Percentiles rank a stretch among this genome's conserved stretches.
Conservation (phyloP, 169 alveolate species). For the Plasmodium knowlesi region DNA sequence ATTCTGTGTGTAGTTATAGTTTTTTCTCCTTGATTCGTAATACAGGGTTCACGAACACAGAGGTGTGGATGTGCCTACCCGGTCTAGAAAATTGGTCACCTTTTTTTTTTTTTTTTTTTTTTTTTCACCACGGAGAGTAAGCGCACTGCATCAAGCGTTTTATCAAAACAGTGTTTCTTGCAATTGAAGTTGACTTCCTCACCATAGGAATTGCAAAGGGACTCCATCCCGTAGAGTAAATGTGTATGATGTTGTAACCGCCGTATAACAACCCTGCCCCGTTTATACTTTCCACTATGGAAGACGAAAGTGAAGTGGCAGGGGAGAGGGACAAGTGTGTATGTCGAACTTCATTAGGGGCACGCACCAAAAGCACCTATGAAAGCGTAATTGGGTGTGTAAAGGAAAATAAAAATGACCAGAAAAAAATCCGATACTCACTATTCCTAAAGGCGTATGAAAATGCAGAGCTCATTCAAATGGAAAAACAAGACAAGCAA, state of each 20-base stretch:
- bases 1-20: neutral
- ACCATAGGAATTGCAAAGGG: neutral
- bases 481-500: conserved; percentile 20
- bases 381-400: conserved; percentile 26
- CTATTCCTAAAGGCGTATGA: conserved; percentile 60
- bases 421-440: conserved; percentile 8
- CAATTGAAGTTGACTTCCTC: neutral
- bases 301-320: neutral
- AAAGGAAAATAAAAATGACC: conserved; percentile 34
- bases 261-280: neutral
- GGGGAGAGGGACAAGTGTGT: neutral
- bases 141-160: neutral
- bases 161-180: neutral
- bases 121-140: neutral
- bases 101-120: neutral
- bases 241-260: neutral
- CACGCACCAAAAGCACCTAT: conserved; percentile 3
- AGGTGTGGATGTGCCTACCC: neutral
- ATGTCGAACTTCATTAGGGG: neutral
- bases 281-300: neutral
- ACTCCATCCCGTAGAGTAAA: neutral
- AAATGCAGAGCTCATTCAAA: conserved; percentile 48
- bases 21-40: neutral
- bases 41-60: neutral
- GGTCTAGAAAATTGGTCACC: neutral